Conservation (phyloP, 768 basidiomycete species). For the Phanerodontia chrysosporium region DNA sequence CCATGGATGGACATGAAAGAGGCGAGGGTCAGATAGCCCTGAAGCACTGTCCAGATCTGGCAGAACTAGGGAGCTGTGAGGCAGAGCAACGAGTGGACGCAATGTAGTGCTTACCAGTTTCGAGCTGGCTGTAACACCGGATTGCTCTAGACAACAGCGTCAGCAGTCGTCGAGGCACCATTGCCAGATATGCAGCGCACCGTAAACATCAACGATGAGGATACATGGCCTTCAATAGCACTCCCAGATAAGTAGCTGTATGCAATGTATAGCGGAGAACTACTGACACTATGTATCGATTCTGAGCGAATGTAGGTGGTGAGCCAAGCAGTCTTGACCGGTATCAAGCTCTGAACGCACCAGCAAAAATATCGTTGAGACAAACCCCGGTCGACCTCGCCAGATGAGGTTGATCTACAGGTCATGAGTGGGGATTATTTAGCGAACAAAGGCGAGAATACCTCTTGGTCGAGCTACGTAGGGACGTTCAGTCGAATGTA, state of each 20-base stretch:
- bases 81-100: background rate
- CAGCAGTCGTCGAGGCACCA: background rate
- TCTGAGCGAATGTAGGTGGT: slow-evolving; percentile 11
- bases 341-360: slow-evolving; percentile 12
- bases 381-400: slow-evolving; percentile 19
- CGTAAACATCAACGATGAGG: slow-evolving; percentile 22
- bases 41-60: slow-evolving; percentile 22
- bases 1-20: slow-evolving; percentile 28
- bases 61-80: slow-evolving; percentile 18
- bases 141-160: slow-evolving; percentile 11
- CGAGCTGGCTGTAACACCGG: slow-evolving; percentile 15
- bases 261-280: background rate
- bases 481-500: background rate
- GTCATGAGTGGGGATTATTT: background rate
- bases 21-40: slow-evolving; percentile 23
- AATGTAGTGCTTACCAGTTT: slow-evolving; percentile 10
- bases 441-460: background rate
- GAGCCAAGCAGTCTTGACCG: background rate
- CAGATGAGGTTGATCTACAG: slow-evolving; percentile 22
- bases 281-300: slow-evolving; percentile 25
- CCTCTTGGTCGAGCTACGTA: slow-evolving; percentile 24
- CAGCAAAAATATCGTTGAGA: slow-evolving; percentile 23
- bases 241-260: background rate
- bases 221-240: slow-evolving; percentile 18
- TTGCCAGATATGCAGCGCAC: slow-evolving; percentile 8